phyloP scores from a whole-genome alignment of 306 rosid genomes.

The Castanea mollissima region DNA sequence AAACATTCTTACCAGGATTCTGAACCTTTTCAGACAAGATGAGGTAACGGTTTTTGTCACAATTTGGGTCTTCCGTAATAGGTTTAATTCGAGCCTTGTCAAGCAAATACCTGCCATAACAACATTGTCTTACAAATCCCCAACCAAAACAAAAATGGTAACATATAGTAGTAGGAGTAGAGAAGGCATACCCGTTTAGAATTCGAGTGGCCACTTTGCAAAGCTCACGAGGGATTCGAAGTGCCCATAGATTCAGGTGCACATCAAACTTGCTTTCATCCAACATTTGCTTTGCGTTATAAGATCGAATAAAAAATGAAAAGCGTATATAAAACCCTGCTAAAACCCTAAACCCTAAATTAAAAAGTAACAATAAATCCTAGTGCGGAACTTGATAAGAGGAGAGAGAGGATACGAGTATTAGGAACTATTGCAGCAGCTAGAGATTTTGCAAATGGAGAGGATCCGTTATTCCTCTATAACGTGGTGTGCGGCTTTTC shows the following conservation, averaged over 20 bases:
- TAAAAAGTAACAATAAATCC: no score
- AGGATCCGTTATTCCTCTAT: no score
- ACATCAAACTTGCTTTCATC: slow-evolving; percentile 72
- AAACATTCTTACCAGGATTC: slow-evolving; percentile 47
- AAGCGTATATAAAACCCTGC: neutral
- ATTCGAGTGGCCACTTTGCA: slow-evolving; percentile 72
- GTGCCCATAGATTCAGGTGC: slow-evolving; percentile 64
- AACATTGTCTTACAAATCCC: neutral
- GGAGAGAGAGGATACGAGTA: no score
- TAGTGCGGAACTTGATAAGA: neutral
- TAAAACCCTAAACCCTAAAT: neutral
- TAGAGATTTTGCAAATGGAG: no score
- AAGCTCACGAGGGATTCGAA: slow-evolving; percentile 83
- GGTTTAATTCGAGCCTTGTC: slow-evolving; percentile 89
- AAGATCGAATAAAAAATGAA: neutral
- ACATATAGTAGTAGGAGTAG: no score
- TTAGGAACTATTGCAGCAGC: neutral
- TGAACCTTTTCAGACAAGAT: slow-evolving; percentile 65
- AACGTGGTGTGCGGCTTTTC: no score
- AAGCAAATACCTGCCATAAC: slow-evolving; percentile 58
- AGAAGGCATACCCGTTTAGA: slow-evolving; percentile 57
- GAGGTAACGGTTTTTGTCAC: slow-evolving; percentile 64
- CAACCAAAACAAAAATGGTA: no score
- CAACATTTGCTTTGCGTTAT: slow-evolving; percentile 36
- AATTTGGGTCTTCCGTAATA: slow-evolving; percentile 70